These are phyloP conservation scores for Rhizopus arrhizus DNA, from an alignment of 371 early-diverging fungal species.

Conservation along the genomic window DNA sequence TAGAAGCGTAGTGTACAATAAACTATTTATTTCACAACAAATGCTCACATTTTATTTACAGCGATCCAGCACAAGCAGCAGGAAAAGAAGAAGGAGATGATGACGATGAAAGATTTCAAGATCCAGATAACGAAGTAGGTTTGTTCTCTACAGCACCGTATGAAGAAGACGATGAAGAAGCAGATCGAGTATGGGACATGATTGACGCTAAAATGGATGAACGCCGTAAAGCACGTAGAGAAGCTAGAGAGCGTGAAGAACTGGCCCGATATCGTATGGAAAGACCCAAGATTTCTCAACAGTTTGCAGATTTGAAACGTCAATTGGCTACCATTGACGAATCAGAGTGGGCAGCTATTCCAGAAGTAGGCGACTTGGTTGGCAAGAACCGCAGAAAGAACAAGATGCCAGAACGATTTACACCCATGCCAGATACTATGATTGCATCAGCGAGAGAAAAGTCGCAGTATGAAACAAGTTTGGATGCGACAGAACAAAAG, in stretches of 20 bases:
- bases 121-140: conserved; percentile 94
- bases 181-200: conserved; percentile 90
- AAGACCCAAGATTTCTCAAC: conserved; percentile 78
- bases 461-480: conserved; percentile 52
- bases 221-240: conserved; percentile 75
- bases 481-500: conserved; percentile 60
- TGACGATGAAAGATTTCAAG: conserved; percentile 80
- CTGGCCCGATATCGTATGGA: conserved; percentile 60
- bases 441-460: conserved; percentile 68
- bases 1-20: conserved; percentile 45
- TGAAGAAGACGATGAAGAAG: conserved; percentile 97
- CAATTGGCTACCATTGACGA: conserved; percentile 74
- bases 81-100: conserved; percentile 60
- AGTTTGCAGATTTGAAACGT: conserved; percentile 90
- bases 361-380: conserved; percentile 91
- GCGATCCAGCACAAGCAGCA: conserved; percentile 43
- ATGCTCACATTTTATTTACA: conserved; percentile 11
- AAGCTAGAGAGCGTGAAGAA: conserved; percentile 65
- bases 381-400: conserved; percentile 77
- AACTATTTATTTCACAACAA: not conserved
- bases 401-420: conserved; percentile 67
- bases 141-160: conserved; percentile 87
- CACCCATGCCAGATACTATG: conserved; percentile 87
- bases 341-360: conserved; percentile 91
- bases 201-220: conserved; percentile 92